Conservation (phyloP, 106 monocot genomes). For the Ottelia alismoides region DNA sequence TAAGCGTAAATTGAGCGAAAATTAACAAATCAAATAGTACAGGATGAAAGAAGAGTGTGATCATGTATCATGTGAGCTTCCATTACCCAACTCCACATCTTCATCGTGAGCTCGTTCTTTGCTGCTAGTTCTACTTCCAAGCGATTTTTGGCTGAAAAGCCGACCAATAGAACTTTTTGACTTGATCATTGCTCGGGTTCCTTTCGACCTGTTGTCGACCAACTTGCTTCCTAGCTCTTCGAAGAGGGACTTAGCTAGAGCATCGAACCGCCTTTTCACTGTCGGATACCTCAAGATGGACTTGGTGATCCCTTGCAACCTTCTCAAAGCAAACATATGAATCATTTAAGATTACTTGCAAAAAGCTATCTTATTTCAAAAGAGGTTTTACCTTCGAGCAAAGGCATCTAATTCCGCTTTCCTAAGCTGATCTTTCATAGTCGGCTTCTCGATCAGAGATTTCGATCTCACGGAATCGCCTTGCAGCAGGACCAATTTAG, state of each 20-base stretch:
- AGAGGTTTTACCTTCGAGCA: constrained; percentile 65
- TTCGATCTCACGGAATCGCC: constrained; percentile 40
- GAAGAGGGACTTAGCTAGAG: constrained; percentile 45
- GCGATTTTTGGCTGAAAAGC: constrained; percentile 48
- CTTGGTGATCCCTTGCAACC: constrained; percentile 84
- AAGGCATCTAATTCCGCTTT: constrained; percentile 66
- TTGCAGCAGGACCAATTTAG: constrained; percentile 48
- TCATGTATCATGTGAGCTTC: no score
- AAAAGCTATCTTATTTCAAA: no score
- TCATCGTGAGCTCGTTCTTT: constrained; percentile 11
- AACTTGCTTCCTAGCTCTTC: constrained; percentile 64
- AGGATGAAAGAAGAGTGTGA: no score
- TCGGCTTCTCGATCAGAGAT: constrained; percentile 8
- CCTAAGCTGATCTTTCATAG: constrained; percentile 28
- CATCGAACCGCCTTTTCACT: constrained; percentile 50
- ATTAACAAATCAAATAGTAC: no score
- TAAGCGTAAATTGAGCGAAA: no score
- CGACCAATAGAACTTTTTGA: constrained; percentile 20
- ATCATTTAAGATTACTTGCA: no score
- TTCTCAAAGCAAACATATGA: constrained; percentile 4
- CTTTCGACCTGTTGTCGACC: constrained; percentile 17
- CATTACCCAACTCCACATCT: not conserved
- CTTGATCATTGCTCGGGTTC: not conserved
- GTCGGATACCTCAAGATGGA: constrained; percentile 91
- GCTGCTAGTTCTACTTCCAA: constrained; percentile 19